A percentile compares a stretch with the other conserved stretches of the same genome.
Evolutionary conservation across 345 rosid species (phyloP).

Genomic region (Excoecaria agallocha): DNA sequence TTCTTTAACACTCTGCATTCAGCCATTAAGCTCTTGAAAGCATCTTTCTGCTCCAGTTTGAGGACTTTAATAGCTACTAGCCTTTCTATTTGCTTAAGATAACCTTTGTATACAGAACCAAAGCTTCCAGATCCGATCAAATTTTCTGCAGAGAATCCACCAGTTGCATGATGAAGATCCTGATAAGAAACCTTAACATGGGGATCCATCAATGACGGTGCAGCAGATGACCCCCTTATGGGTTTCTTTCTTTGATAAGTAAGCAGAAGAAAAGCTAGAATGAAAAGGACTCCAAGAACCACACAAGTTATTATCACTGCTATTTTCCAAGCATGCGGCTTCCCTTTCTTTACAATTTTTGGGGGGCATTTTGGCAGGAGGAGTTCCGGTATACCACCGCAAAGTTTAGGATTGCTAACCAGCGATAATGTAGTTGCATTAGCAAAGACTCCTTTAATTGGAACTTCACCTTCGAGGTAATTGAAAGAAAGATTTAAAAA

Average conservation of each 20-base stretch:
- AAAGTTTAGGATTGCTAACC: constrained; percentile 30
- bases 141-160: constrained; percentile 2
- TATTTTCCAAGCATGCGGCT: not conserved
- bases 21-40: constrained; percentile 4
- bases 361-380: constrained; percentile 19
- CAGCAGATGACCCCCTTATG: not conserved
- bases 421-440: constrained; percentile 31
- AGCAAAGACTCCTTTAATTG: constrained; percentile 30
- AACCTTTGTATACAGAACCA: constrained; percentile 14
- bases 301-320: not conserved
- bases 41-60: constrained; percentile 5
- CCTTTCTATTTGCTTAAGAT: not conserved
- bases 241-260: not conserved
- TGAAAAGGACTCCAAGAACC: not conserved
- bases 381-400: constrained; percentile 31
- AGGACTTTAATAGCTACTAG: constrained; percentile 14
- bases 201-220: not conserved
- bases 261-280: not conserved
- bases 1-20: constrained; percentile 7
- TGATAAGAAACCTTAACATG: constrained; percentile 4
- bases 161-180: constrained; percentile 1
- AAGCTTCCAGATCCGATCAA: constrained; percentile 10
- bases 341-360: not conserved
- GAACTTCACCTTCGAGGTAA: constrained; percentile 41
- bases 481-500: constrained; percentile 40